Evolutionary conservation across 2,329 filamentous ascomycete genomes (phyloP), one percentile per base, ranked within the genome.

Genomic region (Botrytis byssoidea): DNA sequence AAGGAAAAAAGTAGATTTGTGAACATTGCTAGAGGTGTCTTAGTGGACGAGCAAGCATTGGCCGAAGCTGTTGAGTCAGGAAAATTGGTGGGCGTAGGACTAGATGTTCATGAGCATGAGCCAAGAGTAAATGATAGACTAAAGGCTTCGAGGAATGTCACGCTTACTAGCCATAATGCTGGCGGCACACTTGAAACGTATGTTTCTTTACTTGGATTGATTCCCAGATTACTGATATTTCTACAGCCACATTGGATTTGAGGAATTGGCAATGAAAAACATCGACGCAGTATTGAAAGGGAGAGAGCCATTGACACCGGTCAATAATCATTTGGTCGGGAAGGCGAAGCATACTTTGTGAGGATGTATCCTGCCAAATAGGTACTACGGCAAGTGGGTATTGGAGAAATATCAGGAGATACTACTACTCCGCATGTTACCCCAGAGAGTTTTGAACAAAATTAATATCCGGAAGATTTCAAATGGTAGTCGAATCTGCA

Each of bases 161-260:
- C 90, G 82, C 79, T 92, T 72, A 88, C 90, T n/a, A 88, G 88
- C 70, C 91, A 92, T 79, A 91, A 91, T 76, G 90, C 90, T 1
- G 90, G 90, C 0, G 89, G 89, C 5, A 91, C 89, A 51, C 84
- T 91, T 22, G 89, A 91, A 80, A 90, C 90, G 75, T 80, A 72
- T 70, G 78, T 75, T 65, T 55, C 59, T 55, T 32, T 29, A 2
- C 25, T 42, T 9, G 3, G 16, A 32, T 14, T 9, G 1, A 22
- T 14, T n/a, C 29, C 29, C 6, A 9, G 10, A n/a, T 29, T 7
- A 10, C 48, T 70, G 46, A 72, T 72, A 22, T 67, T 71, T 12
- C 16, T n/a, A 14, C 29, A 80, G 79, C 55, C 80, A 81, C 71
- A 80, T 87, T n/a, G 89, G 88, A 6, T 91, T 92, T 76, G 90